Conservation (phyloP, 2,329 filamentous ascomycete species). For the Colletotrichum filicis region DNA sequence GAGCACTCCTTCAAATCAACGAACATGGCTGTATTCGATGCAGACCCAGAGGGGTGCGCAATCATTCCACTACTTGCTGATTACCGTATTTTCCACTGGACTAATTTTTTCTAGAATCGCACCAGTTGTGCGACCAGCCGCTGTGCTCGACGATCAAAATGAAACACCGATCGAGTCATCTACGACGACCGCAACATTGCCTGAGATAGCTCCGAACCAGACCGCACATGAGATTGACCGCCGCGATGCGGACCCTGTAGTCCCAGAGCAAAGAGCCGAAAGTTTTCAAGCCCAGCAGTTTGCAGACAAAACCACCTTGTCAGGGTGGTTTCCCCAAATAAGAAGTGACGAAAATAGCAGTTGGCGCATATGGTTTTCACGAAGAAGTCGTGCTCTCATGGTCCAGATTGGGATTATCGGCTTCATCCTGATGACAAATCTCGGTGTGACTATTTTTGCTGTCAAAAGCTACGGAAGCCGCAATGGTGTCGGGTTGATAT, state of each 20-base stretch:
- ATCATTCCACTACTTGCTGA: too few relatives aligned
- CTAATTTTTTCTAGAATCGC: too few relatives aligned
- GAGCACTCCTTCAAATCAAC: too few relatives aligned
- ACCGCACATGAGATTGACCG: too few relatives aligned
- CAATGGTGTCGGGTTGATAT: slow-evolving; percentile 41
- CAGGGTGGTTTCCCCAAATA: slow-evolving; percentile 41
- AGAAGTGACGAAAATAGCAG: slow-evolving; percentile 31
- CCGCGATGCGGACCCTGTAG: too few relatives aligned
- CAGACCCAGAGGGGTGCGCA: too few relatives aligned
- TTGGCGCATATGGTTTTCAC: slow-evolving; percentile 36
- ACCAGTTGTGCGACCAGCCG: too few relatives aligned
- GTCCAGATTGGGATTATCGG: slow-evolving; percentile 41
- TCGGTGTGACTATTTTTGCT: slow-evolving; percentile 38
- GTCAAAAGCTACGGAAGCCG: slow-evolving; percentile 26
- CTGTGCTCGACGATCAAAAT: too few relatives aligned
- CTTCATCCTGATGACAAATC: slow-evolving; percentile 38
- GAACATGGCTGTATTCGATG: too few relatives aligned
- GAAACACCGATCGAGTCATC: too few relatives aligned
- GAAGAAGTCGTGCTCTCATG: slow-evolving; percentile 37
- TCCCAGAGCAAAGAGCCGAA: not conserved
- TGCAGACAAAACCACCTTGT: not conserved
- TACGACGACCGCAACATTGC: not conserved
- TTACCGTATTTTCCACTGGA: too few relatives aligned
- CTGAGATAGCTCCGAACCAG: not conserved
- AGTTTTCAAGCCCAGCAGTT: not conserved